A percentile compares a stretch with the other conserved stretches of the same genome.
These are phyloP conservation scores for Phaeoacremonium minimum DNA, from an alignment of 2,329 filamentous ascomycete species.

Conservation along the genomic window DNA sequence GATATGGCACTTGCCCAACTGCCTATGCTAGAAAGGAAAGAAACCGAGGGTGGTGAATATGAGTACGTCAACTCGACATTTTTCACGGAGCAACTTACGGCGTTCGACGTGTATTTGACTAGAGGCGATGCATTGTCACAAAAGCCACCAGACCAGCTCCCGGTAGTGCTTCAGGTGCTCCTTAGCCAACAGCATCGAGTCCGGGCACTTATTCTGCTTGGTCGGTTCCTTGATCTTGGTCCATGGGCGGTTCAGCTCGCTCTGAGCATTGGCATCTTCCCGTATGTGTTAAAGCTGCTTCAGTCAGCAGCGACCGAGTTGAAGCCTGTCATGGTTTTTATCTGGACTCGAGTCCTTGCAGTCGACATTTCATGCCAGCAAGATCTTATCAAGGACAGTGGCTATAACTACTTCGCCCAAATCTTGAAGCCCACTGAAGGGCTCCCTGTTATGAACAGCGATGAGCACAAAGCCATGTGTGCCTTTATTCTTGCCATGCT, in stretches of 20 bases:
- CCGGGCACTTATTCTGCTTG: conserved; percentile 83
- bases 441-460: conserved; percentile 80
- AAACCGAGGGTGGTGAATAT: conserved; percentile 69
- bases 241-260: conserved; percentile 99
- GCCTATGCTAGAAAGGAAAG: conserved; percentile 77
- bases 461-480: conserved; percentile 98
- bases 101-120: conserved; percentile 91
- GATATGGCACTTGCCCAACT: conserved; percentile 92
- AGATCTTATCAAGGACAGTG: conserved; percentile 93
- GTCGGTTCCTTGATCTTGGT: conserved; percentile 89
- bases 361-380: conserved; percentile 92
- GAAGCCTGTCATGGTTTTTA: conserved; percentile 99
- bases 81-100: conserved; percentile 94
- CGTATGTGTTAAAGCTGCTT: conserved; percentile 93
- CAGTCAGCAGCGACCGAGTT: conserved; percentile 93
- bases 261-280: conserved; percentile 96
- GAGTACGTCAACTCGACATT: conserved; percentile 94
- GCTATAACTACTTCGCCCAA: conserved; percentile 92
- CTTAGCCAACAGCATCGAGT: conserved; percentile 93
- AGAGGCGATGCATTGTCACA: conserved; percentile 77
- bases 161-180: conserved; percentile 91
- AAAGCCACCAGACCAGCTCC: conserved; percentile 88
- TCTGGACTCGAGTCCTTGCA: conserved; percentile 93
- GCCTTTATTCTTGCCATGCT: conserved; percentile 94
- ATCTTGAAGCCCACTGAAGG: conserved; percentile 82